Evolutionary conservation across 768 basidiomycete species (phyloP).

Genomic region (Auriscalpium microsporum): DNA sequence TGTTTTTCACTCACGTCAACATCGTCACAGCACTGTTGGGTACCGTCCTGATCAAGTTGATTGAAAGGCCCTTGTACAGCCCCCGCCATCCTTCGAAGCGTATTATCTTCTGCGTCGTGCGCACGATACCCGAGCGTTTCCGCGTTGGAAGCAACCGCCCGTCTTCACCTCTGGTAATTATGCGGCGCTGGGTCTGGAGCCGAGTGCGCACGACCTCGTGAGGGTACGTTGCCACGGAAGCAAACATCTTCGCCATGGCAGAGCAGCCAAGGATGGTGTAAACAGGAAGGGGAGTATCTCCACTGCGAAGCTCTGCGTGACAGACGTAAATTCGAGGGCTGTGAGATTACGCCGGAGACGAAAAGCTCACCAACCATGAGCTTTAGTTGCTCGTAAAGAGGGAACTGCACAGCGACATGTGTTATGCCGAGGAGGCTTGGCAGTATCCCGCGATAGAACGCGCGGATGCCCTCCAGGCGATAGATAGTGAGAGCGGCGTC

Average conservation of each 20-base stretch:
- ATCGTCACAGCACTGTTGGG: conserved; percentile 96
- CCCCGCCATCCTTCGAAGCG: conserved; percentile 81
- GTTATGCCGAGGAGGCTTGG: conserved; percentile 90
- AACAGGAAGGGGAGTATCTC: conserved; percentile 37
- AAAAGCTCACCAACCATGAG: conserved; percentile 61
- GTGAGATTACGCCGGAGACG: background rate
- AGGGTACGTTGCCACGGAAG: conserved; percentile 91
- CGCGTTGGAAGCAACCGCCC: conserved; percentile 43
- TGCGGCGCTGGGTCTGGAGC: conserved; percentile 76
- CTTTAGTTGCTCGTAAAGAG: conserved; percentile 91
- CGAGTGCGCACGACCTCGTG: conserved; percentile 99
- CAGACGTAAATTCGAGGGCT: background rate
- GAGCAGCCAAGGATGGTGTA: conserved; percentile 78
- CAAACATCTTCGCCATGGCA: conserved; percentile 92
- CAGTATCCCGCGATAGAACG: conserved; percentile 91
- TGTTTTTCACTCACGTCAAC: conserved; percentile 57
- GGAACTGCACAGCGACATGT: conserved; percentile 97
- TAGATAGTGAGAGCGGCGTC: conserved; percentile 90
- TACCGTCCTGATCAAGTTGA: conserved; percentile 90
- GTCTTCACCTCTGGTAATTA: conserved; percentile 41
- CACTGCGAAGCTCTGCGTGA: conserved; percentile 9
- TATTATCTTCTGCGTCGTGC: conserved; percentile 66
- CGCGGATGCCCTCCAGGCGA: conserved; percentile 72
- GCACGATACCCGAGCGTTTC: conserved; percentile 60
- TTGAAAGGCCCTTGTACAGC: conserved; percentile 88